Evolutionary conservation across 2,329 filamentous ascomycete species (phyloP), one percentile per base, ranked within the genome.

Genomic region (Talaromyces sp.): DNA sequence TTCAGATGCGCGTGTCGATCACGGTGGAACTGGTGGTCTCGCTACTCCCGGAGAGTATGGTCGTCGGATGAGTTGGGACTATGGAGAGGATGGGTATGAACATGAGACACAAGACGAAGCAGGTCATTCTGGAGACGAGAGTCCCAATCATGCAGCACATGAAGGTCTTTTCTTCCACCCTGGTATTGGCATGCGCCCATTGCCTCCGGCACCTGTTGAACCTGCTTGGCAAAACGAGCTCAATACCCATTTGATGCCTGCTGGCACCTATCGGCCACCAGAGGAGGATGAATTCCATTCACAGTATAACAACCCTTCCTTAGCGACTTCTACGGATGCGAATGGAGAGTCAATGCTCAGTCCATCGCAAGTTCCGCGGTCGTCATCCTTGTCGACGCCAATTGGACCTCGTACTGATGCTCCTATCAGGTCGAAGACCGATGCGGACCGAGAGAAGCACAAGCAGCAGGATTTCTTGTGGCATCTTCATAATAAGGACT

Each of bases 131-230:
- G 75, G 72, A 14, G 86, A 84, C 61, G 86, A 90, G 33, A 89
- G 86, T 24, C 86, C 87, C 1, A 74, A 77, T 32, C 84, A 84
- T 58, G 86, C 89, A 39, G 90, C 91, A 51, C 90, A 91, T 56
- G 89, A 89, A 16, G 94, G 96, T 64, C 86, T 97, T 68, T 96
- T 96, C 69, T 99, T 95, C 70, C 91, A 97, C 65, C 92, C 92
- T 16, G 90, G 90, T 35, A 85, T 91, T 16, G 90, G 90, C 35
- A 85, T 91, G 67, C 79, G 79, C 47, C 86, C 85, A 48, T 71
- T 88, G 41, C 83, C 85, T 64, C 79, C 85, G 76, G 74, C 91
- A 74, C 72, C 87, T 78, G 66, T 89, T 77, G 61, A 83, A 4
- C 68, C 77, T 27, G 78, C 75, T 41, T 77, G 77, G 7, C 78